These are phyloP conservation scores for Septoria petroselini DNA, from an alignment of 2,329 filamentous ascomycete genomes.

Conservation along the genomic window DNA sequence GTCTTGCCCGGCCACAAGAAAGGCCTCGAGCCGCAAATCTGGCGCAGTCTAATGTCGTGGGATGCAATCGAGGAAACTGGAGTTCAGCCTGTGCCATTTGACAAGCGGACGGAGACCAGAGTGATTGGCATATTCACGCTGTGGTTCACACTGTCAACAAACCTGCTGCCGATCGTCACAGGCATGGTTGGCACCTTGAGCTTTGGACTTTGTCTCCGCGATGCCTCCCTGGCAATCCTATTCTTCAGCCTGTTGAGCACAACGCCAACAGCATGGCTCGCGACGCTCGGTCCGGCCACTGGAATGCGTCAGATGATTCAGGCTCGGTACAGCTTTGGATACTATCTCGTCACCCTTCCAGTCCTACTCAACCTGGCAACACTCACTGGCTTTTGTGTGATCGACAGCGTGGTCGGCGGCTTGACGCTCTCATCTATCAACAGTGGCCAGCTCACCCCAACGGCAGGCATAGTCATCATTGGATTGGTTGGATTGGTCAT, in stretches of 20 bases:
- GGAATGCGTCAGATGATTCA: constrained; percentile 66
- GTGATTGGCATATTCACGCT: constrained; percentile 59
- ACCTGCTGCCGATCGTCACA: constrained; percentile 59
- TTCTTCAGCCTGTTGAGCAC: constrained; percentile 61
- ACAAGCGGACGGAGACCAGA: constrained; percentile 53
- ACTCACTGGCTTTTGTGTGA: constrained; percentile 61
- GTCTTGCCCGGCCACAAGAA: background rate
- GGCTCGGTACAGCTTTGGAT: constrained; percentile 60
- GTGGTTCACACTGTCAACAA: constrained; percentile 58
- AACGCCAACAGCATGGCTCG: constrained; percentile 55
- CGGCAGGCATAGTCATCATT: constrained; percentile 61
- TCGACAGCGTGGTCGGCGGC: constrained; percentile 60
- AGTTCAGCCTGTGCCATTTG: constrained; percentile 55
- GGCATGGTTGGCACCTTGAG: constrained; percentile 59
- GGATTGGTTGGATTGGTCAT: constrained; percentile 56
- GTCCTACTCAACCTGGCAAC: constrained; percentile 63
- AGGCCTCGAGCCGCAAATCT: background rate
- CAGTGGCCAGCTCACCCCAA: constrained; percentile 48
- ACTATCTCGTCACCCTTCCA: constrained; percentile 57
- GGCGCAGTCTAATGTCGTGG: constrained; percentile 10
- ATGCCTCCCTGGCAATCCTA: constrained; percentile 58
- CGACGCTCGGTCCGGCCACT: constrained; percentile 58
- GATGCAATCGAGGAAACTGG: constrained; percentile 37
- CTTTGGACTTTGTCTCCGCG: constrained; percentile 56
- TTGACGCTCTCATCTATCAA: constrained; percentile 54